These are phyloP conservation scores for Yamadazyma nakazawae DNA, from an alignment of 805 yeast genomes.

Conservation along the genomic window DNA sequence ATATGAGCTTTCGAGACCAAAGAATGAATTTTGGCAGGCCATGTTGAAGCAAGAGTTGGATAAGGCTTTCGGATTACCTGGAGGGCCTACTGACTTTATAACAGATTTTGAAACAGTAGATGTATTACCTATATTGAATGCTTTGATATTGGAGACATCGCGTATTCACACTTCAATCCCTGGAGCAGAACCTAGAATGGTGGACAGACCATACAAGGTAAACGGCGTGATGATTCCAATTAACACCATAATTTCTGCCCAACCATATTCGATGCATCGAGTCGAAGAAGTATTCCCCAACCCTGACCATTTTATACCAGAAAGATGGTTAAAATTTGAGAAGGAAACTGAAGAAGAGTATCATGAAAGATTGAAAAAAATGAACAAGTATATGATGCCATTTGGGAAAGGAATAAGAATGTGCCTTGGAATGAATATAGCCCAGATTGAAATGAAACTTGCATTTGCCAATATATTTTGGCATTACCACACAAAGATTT, in stretches of 20 bases:
- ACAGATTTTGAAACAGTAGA: conserved; percentile 45
- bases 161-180: conserved; percentile 71
- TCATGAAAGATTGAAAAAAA: conserved; percentile 35
- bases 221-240: conserved; percentile 37
- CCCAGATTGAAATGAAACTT: conserved; percentile 62
- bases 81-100: conserved; percentile 17
- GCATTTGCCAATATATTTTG: conserved; percentile 52
- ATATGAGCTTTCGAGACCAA: conserved; percentile 56
- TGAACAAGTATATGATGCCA: conserved; percentile 57
- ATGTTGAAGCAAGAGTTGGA: conserved; percentile 46
- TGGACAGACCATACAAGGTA: conserved; percentile 30
- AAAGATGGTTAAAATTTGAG: conserved; percentile 52
- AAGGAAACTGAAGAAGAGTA: conserved; percentile 32
- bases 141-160: conserved; percentile 58
- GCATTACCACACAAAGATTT: conserved; percentile 40
- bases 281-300: conserved; percentile 46
- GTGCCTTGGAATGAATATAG: conserved; percentile 73
- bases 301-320: conserved; percentile 54
- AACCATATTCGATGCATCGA: conserved; percentile 65
- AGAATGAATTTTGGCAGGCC: conserved; percentile 43
- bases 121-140: conserved; percentile 53
- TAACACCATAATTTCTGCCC: conserved; percentile 58
- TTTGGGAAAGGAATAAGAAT: conserved; percentile 72
- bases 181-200: conserved; percentile 63
- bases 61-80: conserved; percentile 30